phyloP scores from a whole-genome alignment of 2,329 filamentous ascomycete genomes.

The Xylaria sp. region DNA sequence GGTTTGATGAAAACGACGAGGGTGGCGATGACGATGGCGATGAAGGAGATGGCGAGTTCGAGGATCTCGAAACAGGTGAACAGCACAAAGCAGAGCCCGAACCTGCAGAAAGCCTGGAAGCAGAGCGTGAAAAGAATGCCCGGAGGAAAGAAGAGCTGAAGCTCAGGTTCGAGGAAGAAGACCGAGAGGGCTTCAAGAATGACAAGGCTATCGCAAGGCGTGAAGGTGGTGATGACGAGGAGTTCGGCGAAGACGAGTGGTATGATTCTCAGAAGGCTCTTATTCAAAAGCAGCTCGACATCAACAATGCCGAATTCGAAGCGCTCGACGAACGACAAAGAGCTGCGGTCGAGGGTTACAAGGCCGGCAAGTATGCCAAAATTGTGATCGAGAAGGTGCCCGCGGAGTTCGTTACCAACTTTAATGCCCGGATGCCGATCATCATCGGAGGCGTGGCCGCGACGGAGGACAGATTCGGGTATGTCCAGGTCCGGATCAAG shows the following conservation, averaged over 20 bases:
- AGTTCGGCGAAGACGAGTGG: slow-evolving; percentile 98
- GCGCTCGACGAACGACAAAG: slow-evolving; percentile 83
- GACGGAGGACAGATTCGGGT: slow-evolving; percentile 94
- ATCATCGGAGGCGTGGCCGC: slow-evolving; percentile 89
- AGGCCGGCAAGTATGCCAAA: slow-evolving; percentile 89
- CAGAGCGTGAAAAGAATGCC: slow-evolving; percentile 88
- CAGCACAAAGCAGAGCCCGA: slow-evolving; percentile 51
- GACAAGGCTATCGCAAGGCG: slow-evolving; percentile 78
- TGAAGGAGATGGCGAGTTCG: slow-evolving; percentile 80
- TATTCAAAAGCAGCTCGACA: slow-evolving; percentile 93
- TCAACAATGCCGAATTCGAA: slow-evolving; percentile 94
- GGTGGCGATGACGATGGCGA: slow-evolving; percentile 59
- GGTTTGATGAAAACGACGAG: slow-evolving; percentile 54
- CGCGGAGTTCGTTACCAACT: slow-evolving; percentile 83
- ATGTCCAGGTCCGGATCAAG: slow-evolving; percentile 95
- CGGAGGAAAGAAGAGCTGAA: slow-evolving; percentile 92
- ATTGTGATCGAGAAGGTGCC: slow-evolving; percentile 88
- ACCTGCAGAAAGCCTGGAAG: slow-evolving; percentile 65
- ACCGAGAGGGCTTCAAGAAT: slow-evolving; percentile 92
- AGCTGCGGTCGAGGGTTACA: slow-evolving; percentile 83
- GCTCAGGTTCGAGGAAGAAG: slow-evolving; percentile 94
- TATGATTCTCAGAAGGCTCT: slow-evolving; percentile 95
- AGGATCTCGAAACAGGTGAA: slow-evolving; percentile 82
- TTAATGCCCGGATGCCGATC: slow-evolving; percentile 80
- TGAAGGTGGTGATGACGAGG: slow-evolving; percentile 69